Conservation (phyloP, 495 filamentous ascomycete species). For the Daldinia vernicosa region DNA sequence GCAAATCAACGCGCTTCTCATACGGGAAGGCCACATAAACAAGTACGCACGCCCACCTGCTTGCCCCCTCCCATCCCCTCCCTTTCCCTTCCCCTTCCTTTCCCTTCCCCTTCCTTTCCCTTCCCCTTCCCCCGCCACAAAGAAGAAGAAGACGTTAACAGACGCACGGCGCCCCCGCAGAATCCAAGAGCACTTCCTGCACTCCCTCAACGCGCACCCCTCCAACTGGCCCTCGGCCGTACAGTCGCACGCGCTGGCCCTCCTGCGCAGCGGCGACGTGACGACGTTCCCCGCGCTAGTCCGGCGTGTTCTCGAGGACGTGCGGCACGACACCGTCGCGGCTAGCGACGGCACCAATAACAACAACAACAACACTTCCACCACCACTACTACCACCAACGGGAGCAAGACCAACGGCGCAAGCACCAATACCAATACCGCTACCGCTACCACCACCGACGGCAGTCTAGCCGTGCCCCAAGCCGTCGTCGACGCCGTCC, state of each 20-base stretch:
- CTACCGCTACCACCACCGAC: slow-evolving; percentile 5
- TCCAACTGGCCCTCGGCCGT: slow-evolving; percentile 65
- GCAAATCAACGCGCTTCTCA: slow-evolving; percentile 59
- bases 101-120: not conserved
- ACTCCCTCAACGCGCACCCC: slow-evolving; percentile 59
- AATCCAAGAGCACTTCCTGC: slow-evolving; percentile 65
- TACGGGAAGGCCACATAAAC: slow-evolving; percentile 58
- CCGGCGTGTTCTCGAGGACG: slow-evolving; percentile 61
- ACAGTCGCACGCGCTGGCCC: slow-evolving; percentile 59
- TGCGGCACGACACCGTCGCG: slow-evolving; percentile 56
- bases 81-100: too few species aligned
- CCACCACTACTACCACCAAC: slow-evolving; percentile 17
- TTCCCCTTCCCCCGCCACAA: not conserved
- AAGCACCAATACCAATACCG: slow-evolving; percentile 14
- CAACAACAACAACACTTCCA: slow-evolving; percentile 15
- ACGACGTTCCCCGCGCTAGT: slow-evolving; percentile 63
- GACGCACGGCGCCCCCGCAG: slow-evolving; percentile 41
- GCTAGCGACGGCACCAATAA: slow-evolving; percentile 21
- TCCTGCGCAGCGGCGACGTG: slow-evolving; percentile 63
- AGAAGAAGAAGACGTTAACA: slow-evolving; percentile 17
- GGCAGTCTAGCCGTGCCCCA: slow-evolving; percentile 59
- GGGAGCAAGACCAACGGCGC: slow-evolving; percentile 27
- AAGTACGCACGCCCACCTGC: slow-evolving; percentile 48
- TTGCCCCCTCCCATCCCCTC: too few species aligned
- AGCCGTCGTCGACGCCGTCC: slow-evolving; percentile 60